Conservation (phyloP, 164 flowering plant species). For the Euptelea pleiosperma region DNA sequence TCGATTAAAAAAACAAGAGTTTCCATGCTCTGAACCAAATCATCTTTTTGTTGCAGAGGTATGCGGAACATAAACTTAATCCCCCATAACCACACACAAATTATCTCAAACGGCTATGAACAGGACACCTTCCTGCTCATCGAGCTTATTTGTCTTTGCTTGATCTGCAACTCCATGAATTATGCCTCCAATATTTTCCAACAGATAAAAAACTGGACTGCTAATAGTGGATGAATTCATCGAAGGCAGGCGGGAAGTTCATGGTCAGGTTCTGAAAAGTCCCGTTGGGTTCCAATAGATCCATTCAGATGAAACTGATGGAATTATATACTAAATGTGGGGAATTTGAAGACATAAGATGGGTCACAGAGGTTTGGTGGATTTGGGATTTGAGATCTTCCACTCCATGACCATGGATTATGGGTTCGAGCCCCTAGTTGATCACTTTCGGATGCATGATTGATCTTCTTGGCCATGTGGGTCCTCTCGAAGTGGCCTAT, state of each 20-base stretch:
- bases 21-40: conserved; percentile 8
- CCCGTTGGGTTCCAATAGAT: conserved; percentile 16
- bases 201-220: conserved; percentile 23
- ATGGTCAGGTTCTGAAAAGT: conserved; percentile 35
- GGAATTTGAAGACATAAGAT: conserved; percentile 22
- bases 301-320: conserved; percentile 24
- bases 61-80: conserved; percentile 19
- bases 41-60: conserved; percentile 21
- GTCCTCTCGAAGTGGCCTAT: conserved; percentile 38
- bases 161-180: conserved; percentile 21
- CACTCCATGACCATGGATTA: conserved; percentile 28
- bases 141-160: conserved; percentile 31
- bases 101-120: conserved; percentile 20
- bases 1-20: conserved; percentile 1
- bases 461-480: conserved; percentile 44
- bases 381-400: conserved; percentile 30
- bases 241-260: conserved; percentile 24
- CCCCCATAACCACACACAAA: conserved; percentile 20
- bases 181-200: conserved; percentile 30
- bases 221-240: conserved; percentile 21
- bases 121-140: conserved; percentile 33
- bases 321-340: conserved; percentile 39
- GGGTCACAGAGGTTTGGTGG: conserved; percentile 42
- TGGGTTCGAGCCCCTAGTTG: conserved; percentile 36
- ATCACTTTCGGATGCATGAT: conserved; percentile 48